Evolutionary conservation across 768 basidiomycete genomes (phyloP).

Genomic region (Auriscalpium microsporum): DNA sequence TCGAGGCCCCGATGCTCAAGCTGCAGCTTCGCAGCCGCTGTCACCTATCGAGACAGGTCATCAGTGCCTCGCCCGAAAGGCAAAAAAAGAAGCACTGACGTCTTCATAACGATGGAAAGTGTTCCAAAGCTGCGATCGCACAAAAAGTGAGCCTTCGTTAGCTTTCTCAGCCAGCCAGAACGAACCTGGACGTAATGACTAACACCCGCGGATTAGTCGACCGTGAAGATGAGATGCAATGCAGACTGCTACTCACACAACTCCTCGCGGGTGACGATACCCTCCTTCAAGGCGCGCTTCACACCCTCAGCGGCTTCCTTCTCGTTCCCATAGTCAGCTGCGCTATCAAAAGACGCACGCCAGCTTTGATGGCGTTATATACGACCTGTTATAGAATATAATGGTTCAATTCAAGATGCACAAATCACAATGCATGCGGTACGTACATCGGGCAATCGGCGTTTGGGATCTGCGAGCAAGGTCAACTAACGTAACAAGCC

Average conservation of each 20-base stretch:
- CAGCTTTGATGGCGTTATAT: constrained; percentile 77
- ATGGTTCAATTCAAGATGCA: background rate
- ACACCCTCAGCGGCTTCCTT: constrained; percentile 78
- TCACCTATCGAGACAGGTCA: constrained; percentile 32
- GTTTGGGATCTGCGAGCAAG: constrained; percentile 41
- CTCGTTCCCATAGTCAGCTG: constrained; percentile 86
- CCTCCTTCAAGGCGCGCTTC: constrained; percentile 66
- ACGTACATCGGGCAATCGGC: constrained; percentile 48
- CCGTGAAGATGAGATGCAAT: background rate
- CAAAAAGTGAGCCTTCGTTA: background rate
- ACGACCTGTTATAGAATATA: constrained; percentile 63
- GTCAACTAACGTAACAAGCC: background rate
- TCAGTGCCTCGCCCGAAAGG: background rate
- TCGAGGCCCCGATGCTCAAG: constrained; percentile 80
- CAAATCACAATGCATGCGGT: constrained; percentile 2
- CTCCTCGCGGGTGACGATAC: constrained; percentile 81
- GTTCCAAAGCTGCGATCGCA: constrained; percentile 62
- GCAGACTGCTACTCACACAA: constrained; percentile 46
- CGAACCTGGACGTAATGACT: constrained; percentile 77
- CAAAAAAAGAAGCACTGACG: constrained; percentile 30
- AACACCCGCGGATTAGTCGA: background rate
- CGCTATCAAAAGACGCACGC: constrained; percentile 86
- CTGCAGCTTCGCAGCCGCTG: constrained; percentile 48
- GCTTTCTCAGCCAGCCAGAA: background rate
- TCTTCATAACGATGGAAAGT: constrained; percentile 77